Base-by-base conservation (phyloP, 1,284 basidiomycete genomes). In the Rhodotorula sp. region DNA sequence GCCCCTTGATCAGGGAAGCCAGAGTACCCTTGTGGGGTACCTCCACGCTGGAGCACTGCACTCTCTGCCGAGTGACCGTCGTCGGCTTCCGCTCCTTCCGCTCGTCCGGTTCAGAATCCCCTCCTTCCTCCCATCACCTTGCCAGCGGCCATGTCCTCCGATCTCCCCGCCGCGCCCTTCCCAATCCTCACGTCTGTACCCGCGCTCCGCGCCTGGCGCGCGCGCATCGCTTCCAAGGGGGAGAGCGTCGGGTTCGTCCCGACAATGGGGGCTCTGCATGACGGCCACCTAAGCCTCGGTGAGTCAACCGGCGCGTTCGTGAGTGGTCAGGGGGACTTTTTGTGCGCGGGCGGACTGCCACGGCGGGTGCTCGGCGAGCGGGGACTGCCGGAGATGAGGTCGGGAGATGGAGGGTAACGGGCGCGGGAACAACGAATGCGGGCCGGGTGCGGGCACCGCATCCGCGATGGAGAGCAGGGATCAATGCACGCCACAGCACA, bases 211-310 rank as follows among this genome's bases (percentile, higher is more conserved):
- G 82, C 84, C 83, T 99, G 95, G 96, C 84, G 94, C 37, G 82
- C 84, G 59, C 83, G 83, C 60, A 90, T 88, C 0, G 41, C 62
- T 27, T 34, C 36, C 2, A 22, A 39, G 7, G 56, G 68, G 21
- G 64, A 68, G 29, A 58, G 87, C 6, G 92, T 99, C 7, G 96
- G 96, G 0, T 92, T 92, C 72, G 93, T 99, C 17, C 88, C 96
- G 1, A 99, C 96, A 53, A 99, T 99, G 97, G 96, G 96, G 37
- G 95, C 95, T 1, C 83, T 99, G 61, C 96, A 99, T 80, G 88
- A 91, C 37, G 96, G 97, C 0, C 96, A 98, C 82, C 84, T 97
- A 53, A 88, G 90, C 69, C 88, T 99, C 46, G 91, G 94, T 95
- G 78, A 72, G 81, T 78, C n/a, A 3, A 19, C 39, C 50, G 27